Conservation (phyloP, 2,329 filamentous ascomycete genomes). For the Fusarium palustre region DNA sequence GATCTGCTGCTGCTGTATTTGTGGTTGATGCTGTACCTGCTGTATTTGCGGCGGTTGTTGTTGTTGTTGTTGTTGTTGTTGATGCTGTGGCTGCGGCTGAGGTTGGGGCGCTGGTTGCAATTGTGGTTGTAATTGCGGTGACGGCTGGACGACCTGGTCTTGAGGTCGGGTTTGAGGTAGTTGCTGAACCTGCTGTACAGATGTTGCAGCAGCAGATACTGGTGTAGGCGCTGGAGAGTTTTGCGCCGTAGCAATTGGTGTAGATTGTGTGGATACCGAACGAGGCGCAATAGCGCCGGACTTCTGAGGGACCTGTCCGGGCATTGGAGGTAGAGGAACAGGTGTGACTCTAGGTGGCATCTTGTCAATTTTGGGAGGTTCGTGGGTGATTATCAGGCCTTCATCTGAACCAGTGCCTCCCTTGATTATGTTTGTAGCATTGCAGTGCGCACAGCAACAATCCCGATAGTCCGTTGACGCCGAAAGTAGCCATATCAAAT, state of each 20-base stretch:
- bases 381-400: conserved; percentile 39
- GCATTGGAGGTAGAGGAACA: conserved; percentile 53
- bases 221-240: conserved; percentile 38
- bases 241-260: conserved; percentile 30
- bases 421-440: conserved; percentile 48
- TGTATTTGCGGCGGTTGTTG: conserved; percentile 33
- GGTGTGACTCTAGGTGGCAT: conserved; percentile 51
- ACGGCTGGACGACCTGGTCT: conserved; percentile 17
- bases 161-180: conserved; percentile 24
- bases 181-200: conserved; percentile 29
- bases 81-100: conserved; percentile 32
- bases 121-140: conserved; percentile 29
- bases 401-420: conserved; percentile 46
- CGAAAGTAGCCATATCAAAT: conserved; percentile 65
- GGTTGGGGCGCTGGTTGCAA: conserved; percentile 22
- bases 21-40: conserved; percentile 24
- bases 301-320: conserved; percentile 52
- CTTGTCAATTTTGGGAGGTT: conserved; percentile 45
- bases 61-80: conserved; percentile 42
- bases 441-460: conserved; percentile 65
- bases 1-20: conserved; percentile 27
- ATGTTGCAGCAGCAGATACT: conserved; percentile 16
- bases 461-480: conserved; percentile 60
- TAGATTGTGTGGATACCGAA: conserved; percentile 49
- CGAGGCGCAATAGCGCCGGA: conserved; percentile 39